Conservation (phyloP, 1,139 yeast species). For the Pneumocystis canis region DNA sequence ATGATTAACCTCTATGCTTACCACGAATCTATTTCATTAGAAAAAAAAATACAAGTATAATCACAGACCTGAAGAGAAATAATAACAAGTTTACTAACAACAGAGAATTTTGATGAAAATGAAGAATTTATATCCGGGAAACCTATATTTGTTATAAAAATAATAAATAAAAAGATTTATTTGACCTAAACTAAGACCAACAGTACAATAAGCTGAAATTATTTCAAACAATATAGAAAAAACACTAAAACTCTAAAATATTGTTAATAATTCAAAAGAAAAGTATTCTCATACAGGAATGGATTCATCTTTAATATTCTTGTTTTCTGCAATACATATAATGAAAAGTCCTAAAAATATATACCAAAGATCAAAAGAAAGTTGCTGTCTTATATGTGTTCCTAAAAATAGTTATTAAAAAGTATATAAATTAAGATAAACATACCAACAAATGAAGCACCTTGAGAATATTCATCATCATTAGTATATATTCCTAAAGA, state of each 20-base stretch:
- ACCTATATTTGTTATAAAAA: slow-evolving; percentile 47
- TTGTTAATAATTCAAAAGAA: slow-evolving; percentile 21
- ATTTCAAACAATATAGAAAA: slow-evolving; percentile 73
- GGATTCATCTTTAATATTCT: slow-evolving; percentile 4
- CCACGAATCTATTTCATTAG: slow-evolving; percentile 53
- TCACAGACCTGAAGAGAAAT: slow-evolving; percentile 43
- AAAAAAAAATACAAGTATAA: neutral
- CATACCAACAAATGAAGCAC: neutral
- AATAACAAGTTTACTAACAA: slow-evolving; percentile 65
- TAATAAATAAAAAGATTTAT: neutral
- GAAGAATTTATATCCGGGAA: slow-evolving; percentile 55
- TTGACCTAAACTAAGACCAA: slow-evolving; percentile 13
- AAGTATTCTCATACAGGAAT: slow-evolving; percentile 4
- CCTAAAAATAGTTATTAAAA: slow-evolving; percentile 40
- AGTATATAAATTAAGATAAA: neutral
- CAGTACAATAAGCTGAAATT: slow-evolving; percentile 57
- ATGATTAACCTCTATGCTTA: slow-evolving; percentile 54
- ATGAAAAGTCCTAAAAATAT: slow-evolving; percentile 72
- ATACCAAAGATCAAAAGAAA: slow-evolving; percentile 92
- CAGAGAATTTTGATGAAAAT: slow-evolving; percentile 54
- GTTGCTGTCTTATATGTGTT: slow-evolving; percentile 77
- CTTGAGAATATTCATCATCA: slow-evolving; percentile 15
- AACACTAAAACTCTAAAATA: slow-evolving; percentile 34
- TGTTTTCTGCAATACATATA: slow-evolving; percentile 67
- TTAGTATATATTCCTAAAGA: slow-evolving; percentile 70